phyloP scores from a whole-genome alignment of 768 basidiomycete species.

The Termitomyces sp. region DNA sequence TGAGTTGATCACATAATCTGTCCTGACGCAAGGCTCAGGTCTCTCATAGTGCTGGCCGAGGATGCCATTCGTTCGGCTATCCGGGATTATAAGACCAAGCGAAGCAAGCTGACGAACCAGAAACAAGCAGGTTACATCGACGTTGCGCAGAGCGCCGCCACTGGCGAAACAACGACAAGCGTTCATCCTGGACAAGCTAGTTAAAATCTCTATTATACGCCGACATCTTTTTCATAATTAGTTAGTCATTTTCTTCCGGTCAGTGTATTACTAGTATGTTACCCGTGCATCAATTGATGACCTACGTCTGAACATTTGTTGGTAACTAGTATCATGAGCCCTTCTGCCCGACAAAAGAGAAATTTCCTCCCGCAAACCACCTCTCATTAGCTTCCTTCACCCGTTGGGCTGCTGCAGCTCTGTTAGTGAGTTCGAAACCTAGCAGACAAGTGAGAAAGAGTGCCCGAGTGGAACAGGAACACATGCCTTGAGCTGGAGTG shows the following conservation, averaged over 20 bases:
- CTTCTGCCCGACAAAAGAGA: conserved; percentile 68
- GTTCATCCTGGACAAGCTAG: conserved; percentile 37
- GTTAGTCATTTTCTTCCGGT: conserved; percentile 9
- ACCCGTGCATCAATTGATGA: conserved; percentile 16
- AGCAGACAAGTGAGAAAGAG: conserved; percentile 14
- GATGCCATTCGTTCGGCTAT: conserved; percentile 99
- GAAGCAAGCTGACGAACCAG: conserved; percentile 42
- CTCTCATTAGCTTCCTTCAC: conserved; percentile 96
- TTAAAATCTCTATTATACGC: conserved; percentile 3
- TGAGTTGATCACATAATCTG: conserved; percentile 30
- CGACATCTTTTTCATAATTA: conserved; percentile 2
- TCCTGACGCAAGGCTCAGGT: conserved; percentile 13
- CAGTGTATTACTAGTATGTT: conserved; percentile 28
- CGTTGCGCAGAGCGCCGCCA: conserved; percentile 51
- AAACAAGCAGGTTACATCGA: conserved; percentile 65
- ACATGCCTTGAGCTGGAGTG: conserved; percentile 88
- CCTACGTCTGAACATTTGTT: background rate
- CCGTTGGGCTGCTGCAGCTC: conserved; percentile 74
- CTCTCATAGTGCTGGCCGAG: conserved; percentile 78
- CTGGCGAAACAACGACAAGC: conserved; percentile 50
- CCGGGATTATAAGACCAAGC: conserved; percentile 90
- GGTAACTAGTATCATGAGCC: conserved; percentile 16
- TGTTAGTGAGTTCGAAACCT: conserved; percentile 95
- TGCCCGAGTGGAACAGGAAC: background rate
- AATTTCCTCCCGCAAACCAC: conserved; percentile 89